These are phyloP conservation scores for Kurtzmaniella quercitrusa DNA, from an alignment of 1,139 yeast species.

Conservation along the genomic window DNA sequence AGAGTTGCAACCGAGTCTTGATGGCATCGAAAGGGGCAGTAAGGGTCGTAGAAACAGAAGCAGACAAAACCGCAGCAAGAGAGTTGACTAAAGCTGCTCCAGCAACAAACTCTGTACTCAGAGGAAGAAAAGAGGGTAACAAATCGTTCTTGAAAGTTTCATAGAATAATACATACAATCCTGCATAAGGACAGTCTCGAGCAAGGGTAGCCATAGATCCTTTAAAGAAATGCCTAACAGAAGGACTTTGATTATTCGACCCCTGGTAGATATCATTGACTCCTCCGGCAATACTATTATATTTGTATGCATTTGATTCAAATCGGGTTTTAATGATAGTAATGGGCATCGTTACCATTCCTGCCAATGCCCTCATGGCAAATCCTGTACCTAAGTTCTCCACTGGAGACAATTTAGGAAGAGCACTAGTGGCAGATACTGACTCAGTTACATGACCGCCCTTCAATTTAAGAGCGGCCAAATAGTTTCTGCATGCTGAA, in stretches of 20 bases:
- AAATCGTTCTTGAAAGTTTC: conserved; percentile 59
- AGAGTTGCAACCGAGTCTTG: conserved; percentile 83
- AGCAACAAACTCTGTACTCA: conserved; percentile 9
- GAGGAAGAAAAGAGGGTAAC: conserved; percentile 17
- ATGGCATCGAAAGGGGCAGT: conserved; percentile 96
- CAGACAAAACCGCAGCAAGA: conserved; percentile 67
- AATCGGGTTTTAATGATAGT: conserved; percentile 88
- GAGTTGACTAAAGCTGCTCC: conserved; percentile 60
- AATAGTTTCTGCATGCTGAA: conserved; percentile 52
- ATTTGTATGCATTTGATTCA: conserved; percentile 73
- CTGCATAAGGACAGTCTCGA: conserved; percentile 96
- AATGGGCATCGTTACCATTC: conserved; percentile 94
- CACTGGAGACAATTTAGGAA: conserved; percentile 68
- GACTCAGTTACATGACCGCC: neutral
- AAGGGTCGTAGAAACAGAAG: conserved; percentile 73
- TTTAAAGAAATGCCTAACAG: conserved; percentile 65
- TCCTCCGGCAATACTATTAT: conserved; percentile 64
- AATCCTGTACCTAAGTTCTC: conserved; percentile 80
- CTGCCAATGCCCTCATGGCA: conserved; percentile 74
- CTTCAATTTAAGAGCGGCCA: conserved; percentile 35
- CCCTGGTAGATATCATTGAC: conserved; percentile 49
- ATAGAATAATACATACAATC: conserved; percentile 79
- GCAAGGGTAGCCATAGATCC: conserved; percentile 87
- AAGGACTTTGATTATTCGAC: conserved; percentile 14
- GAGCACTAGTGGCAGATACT: conserved; percentile 23